phyloP scores from a whole-genome alignment of 305 asterid genomes.

The Fraxinus latifolia region DNA sequence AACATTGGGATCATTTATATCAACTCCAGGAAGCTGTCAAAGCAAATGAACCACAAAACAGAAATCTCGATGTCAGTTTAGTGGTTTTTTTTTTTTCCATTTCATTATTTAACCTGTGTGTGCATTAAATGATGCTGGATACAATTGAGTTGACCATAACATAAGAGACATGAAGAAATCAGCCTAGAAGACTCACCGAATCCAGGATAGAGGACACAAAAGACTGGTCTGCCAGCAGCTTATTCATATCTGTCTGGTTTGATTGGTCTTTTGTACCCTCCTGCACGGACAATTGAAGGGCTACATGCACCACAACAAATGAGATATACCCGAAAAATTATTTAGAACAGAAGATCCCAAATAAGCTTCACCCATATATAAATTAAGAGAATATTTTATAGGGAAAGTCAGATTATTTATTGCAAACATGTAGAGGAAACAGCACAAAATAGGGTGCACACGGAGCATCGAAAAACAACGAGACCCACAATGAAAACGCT shows the following conservation, averaged over 20 bases:
- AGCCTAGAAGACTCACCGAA: constrained; percentile 48
- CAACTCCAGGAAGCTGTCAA: constrained; percentile 92
- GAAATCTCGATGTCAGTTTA: background rate
- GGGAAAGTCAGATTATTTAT: background rate
- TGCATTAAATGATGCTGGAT: background rate
- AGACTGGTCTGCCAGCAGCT: constrained; percentile 57
- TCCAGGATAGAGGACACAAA: constrained; percentile 65
- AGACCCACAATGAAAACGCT: background rate
- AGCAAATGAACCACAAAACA: constrained; percentile 17
- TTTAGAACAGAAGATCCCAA: constrained; percentile 10
- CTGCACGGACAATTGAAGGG: constrained; percentile 86
- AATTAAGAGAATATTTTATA: background rate
- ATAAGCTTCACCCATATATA: background rate
- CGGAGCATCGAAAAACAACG: background rate
- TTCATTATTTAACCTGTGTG: background rate
- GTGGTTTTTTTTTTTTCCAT: background rate
- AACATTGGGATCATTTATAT: constrained; percentile 84
- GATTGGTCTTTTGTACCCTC: constrained; percentile 61
- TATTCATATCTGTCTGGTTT: constrained; percentile 52
- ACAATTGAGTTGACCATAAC: background rate
- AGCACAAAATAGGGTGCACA: background rate
- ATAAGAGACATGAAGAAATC: constrained; percentile 3
- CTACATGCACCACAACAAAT: constrained; percentile 36
- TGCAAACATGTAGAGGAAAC: background rate
- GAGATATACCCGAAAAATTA: background rate